Evolutionary conservation across 345 rosid genomes (phyloP).

Genomic region (Salix caprea): DNA sequence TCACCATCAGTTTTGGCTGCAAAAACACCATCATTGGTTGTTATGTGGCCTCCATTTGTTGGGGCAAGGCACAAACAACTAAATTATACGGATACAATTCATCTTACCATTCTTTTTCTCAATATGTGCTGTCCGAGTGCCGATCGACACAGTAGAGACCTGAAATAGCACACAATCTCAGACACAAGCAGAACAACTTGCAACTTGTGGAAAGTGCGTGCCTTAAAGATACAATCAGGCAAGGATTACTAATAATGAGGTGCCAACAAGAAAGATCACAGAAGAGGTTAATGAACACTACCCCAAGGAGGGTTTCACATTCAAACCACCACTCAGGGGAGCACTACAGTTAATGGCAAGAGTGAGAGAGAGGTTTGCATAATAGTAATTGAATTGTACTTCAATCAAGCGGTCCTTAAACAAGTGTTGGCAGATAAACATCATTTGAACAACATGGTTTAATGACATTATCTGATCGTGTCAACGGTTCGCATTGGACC

Average conservation of each 20-base stretch:
- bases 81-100: not conserved
- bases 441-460: not conserved
- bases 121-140: constrained; percentile 58
- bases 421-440: not conserved
- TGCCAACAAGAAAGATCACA: not conserved
- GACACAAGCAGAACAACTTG: not conserved
- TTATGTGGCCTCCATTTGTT: not conserved
- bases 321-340: not conserved
- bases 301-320: not conserved
- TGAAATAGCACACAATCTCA: constrained; percentile 15
- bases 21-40: not conserved
- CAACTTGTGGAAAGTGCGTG: not conserved
- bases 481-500: not conserved
- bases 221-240: not conserved
- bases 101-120: constrained; percentile 72
- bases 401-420: not conserved
- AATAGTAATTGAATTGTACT: not conserved
- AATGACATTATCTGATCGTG: not conserved
- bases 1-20: constrained; percentile 19
- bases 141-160: constrained; percentile 50
- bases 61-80: not conserved
- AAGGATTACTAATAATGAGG: not conserved
- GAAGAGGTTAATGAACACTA: not conserved
- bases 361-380: not conserved
- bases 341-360: not conserved